These are phyloP conservation scores for Akanthomyces uredinophilus DNA, from an alignment of 2,329 filamentous ascomycete genomes.

Conservation along the genomic window DNA sequence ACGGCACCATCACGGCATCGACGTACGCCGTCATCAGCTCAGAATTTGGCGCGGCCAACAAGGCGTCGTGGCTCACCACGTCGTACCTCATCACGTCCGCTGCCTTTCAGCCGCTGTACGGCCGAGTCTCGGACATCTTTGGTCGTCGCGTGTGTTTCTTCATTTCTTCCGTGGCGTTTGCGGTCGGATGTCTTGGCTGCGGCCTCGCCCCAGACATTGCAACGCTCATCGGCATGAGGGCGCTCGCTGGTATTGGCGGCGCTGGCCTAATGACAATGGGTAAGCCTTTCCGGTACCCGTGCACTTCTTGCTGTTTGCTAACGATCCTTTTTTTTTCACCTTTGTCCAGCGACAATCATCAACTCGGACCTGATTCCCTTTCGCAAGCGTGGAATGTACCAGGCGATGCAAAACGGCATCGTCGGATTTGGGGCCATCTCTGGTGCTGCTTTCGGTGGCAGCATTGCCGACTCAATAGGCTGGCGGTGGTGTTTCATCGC, in stretches of 20 bases:
- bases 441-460: constrained; percentile 60
- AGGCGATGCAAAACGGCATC: constrained; percentile 56
- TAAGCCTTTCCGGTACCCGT: constrained; percentile 27
- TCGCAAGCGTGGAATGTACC: constrained; percentile 50
- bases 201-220: constrained; percentile 54
- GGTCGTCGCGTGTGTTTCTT: constrained; percentile 60
- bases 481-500: constrained; percentile 65
- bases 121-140: constrained; percentile 65
- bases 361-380: constrained; percentile 62
- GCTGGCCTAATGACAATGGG: constrained; percentile 67
- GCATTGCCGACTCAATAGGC: constrained; percentile 58
- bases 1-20: constrained; percentile 68
- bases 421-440: constrained; percentile 58
- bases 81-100: constrained; percentile 67
- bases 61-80: constrained; percentile 70
- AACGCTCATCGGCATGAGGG: constrained; percentile 58
- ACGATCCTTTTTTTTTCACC: background rate
- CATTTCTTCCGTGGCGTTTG: constrained; percentile 57
- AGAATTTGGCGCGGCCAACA: constrained; percentile 67
- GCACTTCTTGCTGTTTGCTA: background rate
- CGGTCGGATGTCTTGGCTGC: constrained; percentile 60
- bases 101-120: constrained; percentile 67
- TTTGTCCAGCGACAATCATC: constrained; percentile 36
- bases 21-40: constrained; percentile 70
- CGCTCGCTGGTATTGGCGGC: constrained; percentile 63